Base-by-base conservation (phyloP, 768 basidiomycete species). In the Gloeostereum incarnatum region DNA sequence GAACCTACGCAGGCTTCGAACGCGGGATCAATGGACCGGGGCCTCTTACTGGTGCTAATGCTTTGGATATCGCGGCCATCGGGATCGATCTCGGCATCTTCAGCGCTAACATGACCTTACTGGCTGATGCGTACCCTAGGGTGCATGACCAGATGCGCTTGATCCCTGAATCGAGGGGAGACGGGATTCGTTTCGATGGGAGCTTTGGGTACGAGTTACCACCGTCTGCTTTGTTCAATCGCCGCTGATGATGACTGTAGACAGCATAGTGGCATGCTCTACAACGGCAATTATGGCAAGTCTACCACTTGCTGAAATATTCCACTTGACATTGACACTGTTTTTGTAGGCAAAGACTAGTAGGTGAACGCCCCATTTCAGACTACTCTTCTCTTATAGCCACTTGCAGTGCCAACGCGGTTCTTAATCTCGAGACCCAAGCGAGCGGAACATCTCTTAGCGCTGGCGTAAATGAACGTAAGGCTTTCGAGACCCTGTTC, bases 261-360 rank as follows among this genome's bases (percentile, higher is more conserved):
- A 29, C 26, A 29, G 26, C 26, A 29, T 29, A 14, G 26, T 29
- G 26, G 81, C 14, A 62, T 81, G n/a, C 53, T 80, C 3, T 83
- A 81, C 49, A 80, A 77, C 35, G 82, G 81, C 25, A 83, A 83
- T 49, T 84, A 85, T 45, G 82, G 72, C 13, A 67, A 67, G 41
- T 68, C 65, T 42, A 49, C 9, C 8, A 14, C 9, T 8, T 29
- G 8, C 14, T 14, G 8, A 29, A 14, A 14, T 8, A n/a, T 14
- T 34, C 21, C 21, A 17, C 11, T 34, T n/a, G 16, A 17, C 11
- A 9, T 34, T 14, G 11, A 3, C 14, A n/a, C n/a, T n/a, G n/a
- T n/a, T n/a, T n/a, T n/a, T n/a, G n/a, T 34, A 36, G 35, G 23
- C 20, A 36, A 20, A 34, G 33, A 34, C 19, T 34, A 34, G 33